Evolutionary conservation across 2,329 filamentous ascomycete species (phyloP).

Genomic region (Grosmannia huntii): DNA sequence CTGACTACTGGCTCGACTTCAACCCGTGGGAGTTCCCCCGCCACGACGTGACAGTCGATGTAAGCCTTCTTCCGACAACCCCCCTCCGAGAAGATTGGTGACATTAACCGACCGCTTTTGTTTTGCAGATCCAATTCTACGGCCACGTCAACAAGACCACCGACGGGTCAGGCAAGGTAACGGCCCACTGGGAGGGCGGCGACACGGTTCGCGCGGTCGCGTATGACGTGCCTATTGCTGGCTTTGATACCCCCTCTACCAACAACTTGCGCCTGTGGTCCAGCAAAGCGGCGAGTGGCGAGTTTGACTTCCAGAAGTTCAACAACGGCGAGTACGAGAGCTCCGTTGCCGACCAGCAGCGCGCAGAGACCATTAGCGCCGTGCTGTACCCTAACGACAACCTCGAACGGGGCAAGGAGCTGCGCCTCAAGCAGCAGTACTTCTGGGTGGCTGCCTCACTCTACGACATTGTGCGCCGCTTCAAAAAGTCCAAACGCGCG

Average conservation of each 20-base stretch:
- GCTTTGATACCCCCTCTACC: constrained; percentile 77
- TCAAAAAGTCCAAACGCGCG: constrained; percentile 88
- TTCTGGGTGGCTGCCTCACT: constrained; percentile 98
- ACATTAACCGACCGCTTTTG: neutral
- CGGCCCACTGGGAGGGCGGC: constrained; percentile 77
- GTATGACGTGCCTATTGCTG: constrained; percentile 86
- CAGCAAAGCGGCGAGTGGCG: constrained; percentile 89
- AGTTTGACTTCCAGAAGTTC: constrained; percentile 99
- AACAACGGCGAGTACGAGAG: constrained; percentile 97
- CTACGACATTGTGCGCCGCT: constrained; percentile 89
- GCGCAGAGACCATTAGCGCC: constrained; percentile 96
- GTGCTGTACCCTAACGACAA: constrained; percentile 98
- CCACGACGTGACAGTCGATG: constrained; percentile 87
- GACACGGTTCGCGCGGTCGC: constrained; percentile 87
- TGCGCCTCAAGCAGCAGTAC: constrained; percentile 97
- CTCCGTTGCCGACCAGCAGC: constrained; percentile 94
- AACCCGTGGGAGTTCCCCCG: constrained; percentile 98
- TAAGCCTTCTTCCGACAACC: constrained; percentile 21
- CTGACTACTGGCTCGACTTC: constrained; percentile 98
- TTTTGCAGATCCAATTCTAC: constrained; percentile 71
- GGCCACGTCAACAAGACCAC: constrained; percentile 65
- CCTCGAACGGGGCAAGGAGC: constrained; percentile 88
- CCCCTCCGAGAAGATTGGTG: neutral
- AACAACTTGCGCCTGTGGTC: constrained; percentile 98
- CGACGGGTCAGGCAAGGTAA: constrained; percentile 63